These are phyloP conservation scores for Kingdonia uniflora DNA, from an alignment of 164 flowering plant species.

Conservation along the genomic window DNA sequence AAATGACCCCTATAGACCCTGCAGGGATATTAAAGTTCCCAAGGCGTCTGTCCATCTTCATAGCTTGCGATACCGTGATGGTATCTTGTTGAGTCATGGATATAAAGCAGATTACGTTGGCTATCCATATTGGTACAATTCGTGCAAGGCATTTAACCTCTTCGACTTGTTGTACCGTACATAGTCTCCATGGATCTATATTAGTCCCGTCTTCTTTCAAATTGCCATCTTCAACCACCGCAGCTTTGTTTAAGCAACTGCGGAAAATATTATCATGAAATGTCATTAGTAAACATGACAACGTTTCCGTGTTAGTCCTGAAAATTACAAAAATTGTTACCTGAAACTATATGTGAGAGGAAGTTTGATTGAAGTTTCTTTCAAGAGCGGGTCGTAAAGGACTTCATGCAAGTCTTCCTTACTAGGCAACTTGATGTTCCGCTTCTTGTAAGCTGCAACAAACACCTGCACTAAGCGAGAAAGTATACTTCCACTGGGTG, in stretches of 20 bases:
- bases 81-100: slow-evolving; percentile 45
- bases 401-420: not conserved
- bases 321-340: not conserved
- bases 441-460: slow-evolving; percentile 51
- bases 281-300: not conserved
- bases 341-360: slow-evolving; percentile 15
- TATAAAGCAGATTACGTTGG: slow-evolving; percentile 39
- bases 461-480: slow-evolving; percentile 43
- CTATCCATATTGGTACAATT: slow-evolving; percentile 40
- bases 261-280: not conserved
- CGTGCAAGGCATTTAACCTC: slow-evolving; percentile 39
- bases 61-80: slow-evolving; percentile 47
- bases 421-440: slow-evolving; percentile 23
- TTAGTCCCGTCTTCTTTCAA: not conserved
- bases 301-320: not conserved
- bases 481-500: slow-evolving; percentile 65
- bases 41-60: slow-evolving; percentile 44
- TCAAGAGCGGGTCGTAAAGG: slow-evolving; percentile 5
- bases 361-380: slow-evolving; percentile 4
- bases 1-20: slow-evolving; percentile 33
- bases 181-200: slow-evolving; percentile 14
- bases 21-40: slow-evolving; percentile 52
- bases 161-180: slow-evolving; percentile 50
- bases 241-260: slow-evolving; percentile 1
- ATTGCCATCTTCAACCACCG: not conserved